Evolutionary conservation across 345 rosid species (phyloP), one percentile per base, ranked within the genome.

Genomic region (Jatropha curcas): DNA sequence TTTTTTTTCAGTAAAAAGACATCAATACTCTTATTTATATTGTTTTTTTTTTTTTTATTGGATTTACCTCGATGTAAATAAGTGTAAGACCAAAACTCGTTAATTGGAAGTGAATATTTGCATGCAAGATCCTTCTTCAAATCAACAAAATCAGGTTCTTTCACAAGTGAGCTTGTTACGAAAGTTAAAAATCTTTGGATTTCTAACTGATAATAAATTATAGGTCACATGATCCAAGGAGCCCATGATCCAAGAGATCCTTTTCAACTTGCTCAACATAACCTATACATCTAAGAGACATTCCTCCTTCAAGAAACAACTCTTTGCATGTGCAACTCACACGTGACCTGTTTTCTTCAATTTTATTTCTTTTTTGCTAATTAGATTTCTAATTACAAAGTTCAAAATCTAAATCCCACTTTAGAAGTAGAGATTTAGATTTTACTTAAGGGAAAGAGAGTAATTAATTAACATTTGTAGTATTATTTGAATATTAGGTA

Each of bases 181-280:
- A 41, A 41, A 41, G 11, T 41, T 41, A 41, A 41, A 41, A 41
- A 41, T 41, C 20, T 37, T 16, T 30, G n/a, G 30, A 64, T 14
- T 39, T 46, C 12, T 22, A n/a, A 64, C 14, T 45, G 17, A n/a
- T 19, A 5, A 14, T 22, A 28, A 46, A 27, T 43, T 11, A 25
- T 56, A 0, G 4, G 67, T 16, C 28, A n/a, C 85, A 52, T 67
- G 86, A 83, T 83, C 84, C 88, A 58, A 85, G 85, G 73, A 85
- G 83, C 83, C 2, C 85, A 70, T 53, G 83, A 83, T 85, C 85
- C 88, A 48, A 79, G 78, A 79, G 33, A 78, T 78, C 75, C 62
- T 58, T 24, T 24, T 28, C 43, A 53, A 45, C 35, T 17, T 46
- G 4, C 25, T 43, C 5, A 24, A 25, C 39, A 28, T 5, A 13